Evolutionary conservation across 176 grass and related monocot species (phyloP).

Genomic region (Ensete ventricosum): DNA sequence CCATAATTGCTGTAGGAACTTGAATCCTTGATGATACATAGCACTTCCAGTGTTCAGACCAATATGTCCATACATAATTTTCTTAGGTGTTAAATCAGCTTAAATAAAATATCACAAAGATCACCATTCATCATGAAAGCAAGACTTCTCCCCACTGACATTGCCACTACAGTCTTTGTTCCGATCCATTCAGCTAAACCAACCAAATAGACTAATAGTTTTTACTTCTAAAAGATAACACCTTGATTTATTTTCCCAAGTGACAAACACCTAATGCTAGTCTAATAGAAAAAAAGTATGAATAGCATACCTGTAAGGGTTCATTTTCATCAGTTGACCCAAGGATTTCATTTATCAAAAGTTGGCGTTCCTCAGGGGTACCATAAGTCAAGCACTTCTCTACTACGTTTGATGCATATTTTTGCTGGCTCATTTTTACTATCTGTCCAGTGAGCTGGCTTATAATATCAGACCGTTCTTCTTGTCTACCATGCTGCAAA

Average conservation of each 20-base stretch:
- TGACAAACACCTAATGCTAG: background rate
- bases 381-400: slow-evolving; percentile 60
- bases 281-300: background rate
- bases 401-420: slow-evolving; percentile 77
- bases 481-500: slow-evolving; percentile 51
- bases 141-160: no score
- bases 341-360: slow-evolving; percentile 60
- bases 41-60: no score
- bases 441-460: slow-evolving; percentile 48
- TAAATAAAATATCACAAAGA: no score
- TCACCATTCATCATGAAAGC: background rate
- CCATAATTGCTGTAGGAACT: no score
- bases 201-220: no score
- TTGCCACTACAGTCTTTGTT: no score
- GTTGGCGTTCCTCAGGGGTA: slow-evolving; percentile 50
- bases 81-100: no score
- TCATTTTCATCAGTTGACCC: slow-evolving; percentile 30
- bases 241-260: background rate
- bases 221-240: no score
- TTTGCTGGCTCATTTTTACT: slow-evolving; percentile 65
- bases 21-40: no score
- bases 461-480: slow-evolving; percentile 58
- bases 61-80: no score
- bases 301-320: slow-evolving; percentile 7
- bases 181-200: no score